A percentile compares a stretch with the other conserved stretches of the same genome.
These are phyloP conservation scores for Clausena lansium DNA, from an alignment of 345 rosid genomes.

Conservation along the genomic window DNA sequence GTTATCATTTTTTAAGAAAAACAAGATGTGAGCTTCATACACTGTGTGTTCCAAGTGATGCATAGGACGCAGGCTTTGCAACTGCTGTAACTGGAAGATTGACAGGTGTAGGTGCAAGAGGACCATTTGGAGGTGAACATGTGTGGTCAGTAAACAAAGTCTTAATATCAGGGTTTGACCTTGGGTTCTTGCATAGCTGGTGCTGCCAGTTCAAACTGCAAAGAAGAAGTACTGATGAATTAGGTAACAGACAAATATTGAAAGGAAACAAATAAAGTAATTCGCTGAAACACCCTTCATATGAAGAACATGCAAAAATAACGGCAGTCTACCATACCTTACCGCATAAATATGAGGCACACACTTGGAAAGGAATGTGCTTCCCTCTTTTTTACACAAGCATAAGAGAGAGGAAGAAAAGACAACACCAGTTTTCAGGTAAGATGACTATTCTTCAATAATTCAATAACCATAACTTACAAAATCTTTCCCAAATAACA, in stretches of 20 bases:
- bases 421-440: background rate
- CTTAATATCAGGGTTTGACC: conserved; percentile 83
- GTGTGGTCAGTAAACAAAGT: conserved; percentile 75
- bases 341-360: background rate
- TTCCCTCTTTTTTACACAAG: background rate
- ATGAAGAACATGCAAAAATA: background rate
- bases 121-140: conserved; percentile 66
- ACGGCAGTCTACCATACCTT: background rate
- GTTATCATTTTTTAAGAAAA: background rate
- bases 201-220: conserved; percentile 93
- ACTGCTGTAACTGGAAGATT: conserved; percentile 59
- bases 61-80: conserved; percentile 51
- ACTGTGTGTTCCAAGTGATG: conserved; percentile 55
- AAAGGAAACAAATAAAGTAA: background rate
- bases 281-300: background rate
- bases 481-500: background rate
- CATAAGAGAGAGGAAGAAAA: background rate
- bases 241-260: background rate
- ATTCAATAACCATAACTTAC: background rate
- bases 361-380: background rate
- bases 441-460: background rate
- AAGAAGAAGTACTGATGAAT: conserved; percentile 11
- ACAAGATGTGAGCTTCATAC: conserved; percentile 34
- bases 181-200: conserved; percentile 81
- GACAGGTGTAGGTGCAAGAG: conserved; percentile 60